Evolutionary conservation across 2,329 filamentous ascomycete genomes (phyloP).

Genomic region (Colletotrichum euphorbiae): DNA sequence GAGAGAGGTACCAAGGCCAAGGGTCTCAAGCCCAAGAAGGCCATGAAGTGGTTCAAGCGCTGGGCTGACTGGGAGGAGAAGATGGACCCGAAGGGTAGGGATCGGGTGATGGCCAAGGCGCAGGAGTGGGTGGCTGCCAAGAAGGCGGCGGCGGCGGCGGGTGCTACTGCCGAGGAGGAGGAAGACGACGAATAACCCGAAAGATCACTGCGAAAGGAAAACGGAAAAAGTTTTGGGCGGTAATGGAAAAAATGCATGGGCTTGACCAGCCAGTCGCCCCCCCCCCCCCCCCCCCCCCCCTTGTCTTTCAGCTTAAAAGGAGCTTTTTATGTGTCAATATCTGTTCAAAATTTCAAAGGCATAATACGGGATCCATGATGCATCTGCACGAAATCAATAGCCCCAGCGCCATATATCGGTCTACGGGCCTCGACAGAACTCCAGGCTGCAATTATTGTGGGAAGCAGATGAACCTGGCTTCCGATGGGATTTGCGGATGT

Average conservation of each 20-base stretch:
- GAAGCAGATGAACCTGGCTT: no score
- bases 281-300: background rate
- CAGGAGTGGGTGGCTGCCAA: constrained; percentile 74
- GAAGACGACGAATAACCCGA: constrained; percentile 43
- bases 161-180: constrained; percentile 51
- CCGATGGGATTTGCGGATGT: no score
- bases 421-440: no score
- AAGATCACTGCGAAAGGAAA: constrained; percentile 10
- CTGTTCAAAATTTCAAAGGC: constrained; percentile 14
- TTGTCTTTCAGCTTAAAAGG: constrained; percentile 22
- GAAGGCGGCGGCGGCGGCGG: constrained; percentile 55
- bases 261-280: background rate
- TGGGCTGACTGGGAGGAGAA: constrained; percentile 91
- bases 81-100: constrained; percentile 64
- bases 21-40: constrained; percentile 83
- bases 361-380: constrained; percentile 16
- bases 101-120: constrained; percentile 77
- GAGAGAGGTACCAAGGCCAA: constrained; percentile 79
- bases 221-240: constrained; percentile 31
- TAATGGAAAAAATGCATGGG: constrained; percentile 32
- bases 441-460: no score
- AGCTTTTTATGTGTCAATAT: constrained; percentile 30
- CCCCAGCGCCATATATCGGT: no score
- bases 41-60: constrained; percentile 88
- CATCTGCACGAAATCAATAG: constrained; percentile 13